Conservation (phyloP, 805 yeast species). For the Debaryomyces prosopidis region DNA sequence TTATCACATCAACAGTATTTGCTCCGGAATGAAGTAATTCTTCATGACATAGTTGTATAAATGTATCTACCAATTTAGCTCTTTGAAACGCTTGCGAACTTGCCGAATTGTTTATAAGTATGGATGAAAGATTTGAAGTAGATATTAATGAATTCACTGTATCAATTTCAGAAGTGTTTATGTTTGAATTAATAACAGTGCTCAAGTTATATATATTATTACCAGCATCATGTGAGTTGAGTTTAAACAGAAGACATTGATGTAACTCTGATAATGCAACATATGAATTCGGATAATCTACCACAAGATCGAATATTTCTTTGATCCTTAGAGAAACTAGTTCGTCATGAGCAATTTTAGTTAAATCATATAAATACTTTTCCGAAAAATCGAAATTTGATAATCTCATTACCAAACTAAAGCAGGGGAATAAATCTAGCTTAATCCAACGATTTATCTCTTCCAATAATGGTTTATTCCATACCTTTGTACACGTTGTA, state of each 20-base stretch:
- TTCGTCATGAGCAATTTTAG: slow-evolving; percentile 39
- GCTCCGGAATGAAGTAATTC: slow-evolving; percentile 76
- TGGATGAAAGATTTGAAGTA: slow-evolving; percentile 3
- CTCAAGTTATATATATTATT: background rate
- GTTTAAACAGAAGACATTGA: slow-evolving; percentile 44
- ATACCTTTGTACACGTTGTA: slow-evolving; percentile 29
- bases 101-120: slow-evolving; percentile 17
- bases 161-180: background rate
- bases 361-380: slow-evolving; percentile 24
- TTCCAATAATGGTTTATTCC: slow-evolving; percentile 39
- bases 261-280: slow-evolving; percentile 60
- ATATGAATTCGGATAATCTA: slow-evolving; percentile 51
- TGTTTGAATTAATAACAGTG: background rate
- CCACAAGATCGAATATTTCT: slow-evolving; percentile 62
- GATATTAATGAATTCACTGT: background rate
- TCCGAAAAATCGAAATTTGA: slow-evolving; percentile 9
- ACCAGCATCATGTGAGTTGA: slow-evolving; percentile 1
- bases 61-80: slow-evolving; percentile 49
- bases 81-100: slow-evolving; percentile 45
- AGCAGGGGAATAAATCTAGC: slow-evolving; percentile 38
- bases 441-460: slow-evolving; percentile 39
- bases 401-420: slow-evolving; percentile 19
- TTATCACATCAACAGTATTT: slow-evolving; percentile 70
- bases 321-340: slow-evolving; percentile 48
- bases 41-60: slow-evolving; percentile 44